Percentiles rank a stretch among this genome's conserved stretches.
Conservation (phyloP, 2,329 filamentous ascomycete genomes). For the Calcarisporium arbuscula region DNA sequence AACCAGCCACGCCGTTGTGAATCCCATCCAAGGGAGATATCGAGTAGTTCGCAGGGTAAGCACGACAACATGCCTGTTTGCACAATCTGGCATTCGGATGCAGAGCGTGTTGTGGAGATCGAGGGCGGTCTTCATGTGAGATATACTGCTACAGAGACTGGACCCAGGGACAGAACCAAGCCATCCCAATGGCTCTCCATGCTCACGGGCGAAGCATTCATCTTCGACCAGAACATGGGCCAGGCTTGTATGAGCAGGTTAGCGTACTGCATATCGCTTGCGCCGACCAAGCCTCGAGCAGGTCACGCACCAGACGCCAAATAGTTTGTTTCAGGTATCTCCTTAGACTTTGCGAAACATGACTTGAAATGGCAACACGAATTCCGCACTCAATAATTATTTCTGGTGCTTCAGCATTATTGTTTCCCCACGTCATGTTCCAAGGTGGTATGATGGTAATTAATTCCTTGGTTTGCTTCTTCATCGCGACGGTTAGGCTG, state of each 20-base stretch:
- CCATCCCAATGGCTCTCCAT: conserved; percentile 3
- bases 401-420: too few species aligned
- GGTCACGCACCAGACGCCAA: conserved; percentile 1
- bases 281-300: not conserved
- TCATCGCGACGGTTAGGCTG: too few species aligned
- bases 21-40: conserved; percentile 1
- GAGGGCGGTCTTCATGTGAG: not conserved
- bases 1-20: conserved; percentile 1
- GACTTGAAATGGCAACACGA: too few species aligned
- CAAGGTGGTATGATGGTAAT: too few species aligned
- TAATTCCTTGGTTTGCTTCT: too few species aligned
- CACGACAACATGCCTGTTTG: conserved; percentile 1
- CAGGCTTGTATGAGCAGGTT: not conserved
- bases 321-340: not conserved
- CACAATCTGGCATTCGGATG: conserved; percentile 5
- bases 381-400: too few species aligned
- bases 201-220: not conserved
- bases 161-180: not conserved
- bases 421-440: too few species aligned
- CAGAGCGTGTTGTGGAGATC: conserved; percentile 3
- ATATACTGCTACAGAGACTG: conserved; percentile 7
- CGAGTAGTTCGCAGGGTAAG: not conserved
- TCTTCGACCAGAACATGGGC: not conserved
- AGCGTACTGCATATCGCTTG: not conserved
- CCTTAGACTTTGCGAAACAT: too few species aligned